Percentiles rank a stretch among this genome's conserved stretches.
These are phyloP conservation scores for Phlyctochytrium bullatum DNA, from an alignment of 192 early-diverging fungal species.

Conservation along the genomic window DNA sequence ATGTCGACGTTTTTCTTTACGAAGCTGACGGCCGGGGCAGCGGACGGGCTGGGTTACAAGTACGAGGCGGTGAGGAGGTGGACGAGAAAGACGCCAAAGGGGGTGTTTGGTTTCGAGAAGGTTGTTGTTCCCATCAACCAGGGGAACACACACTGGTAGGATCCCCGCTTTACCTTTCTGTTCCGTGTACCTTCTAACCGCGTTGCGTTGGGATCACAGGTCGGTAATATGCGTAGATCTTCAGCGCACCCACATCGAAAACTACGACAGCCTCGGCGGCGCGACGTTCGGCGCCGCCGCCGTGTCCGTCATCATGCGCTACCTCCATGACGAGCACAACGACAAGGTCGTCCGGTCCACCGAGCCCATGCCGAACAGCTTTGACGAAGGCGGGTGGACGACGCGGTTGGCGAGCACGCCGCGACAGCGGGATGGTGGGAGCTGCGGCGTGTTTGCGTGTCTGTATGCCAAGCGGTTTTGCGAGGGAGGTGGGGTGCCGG, in stretches of 20 bases:
- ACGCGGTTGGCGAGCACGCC: slow-evolving; percentile 8
- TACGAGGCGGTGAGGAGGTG: slow-evolving; percentile 24
- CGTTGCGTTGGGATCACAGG: slow-evolving; percentile 10
- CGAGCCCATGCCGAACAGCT: neutral
- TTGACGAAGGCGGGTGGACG: neutral
- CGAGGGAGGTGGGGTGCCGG: slow-evolving; percentile 2
- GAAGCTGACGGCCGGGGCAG: slow-evolving; percentile 6
- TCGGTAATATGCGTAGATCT: slow-evolving; percentile 21
- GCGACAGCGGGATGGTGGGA: slow-evolving; percentile 28
- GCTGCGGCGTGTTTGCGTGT: slow-evolving; percentile 39
- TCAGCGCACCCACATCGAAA: neutral
- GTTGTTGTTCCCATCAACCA: slow-evolving; percentile 34
- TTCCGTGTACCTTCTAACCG: too few species aligned
- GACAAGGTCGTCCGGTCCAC: slow-evolving; percentile 14
- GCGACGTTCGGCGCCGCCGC: slow-evolving; percentile 5
- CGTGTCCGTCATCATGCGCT: slow-evolving; percentile 3
- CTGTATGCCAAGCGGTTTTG: slow-evolving; percentile 25
- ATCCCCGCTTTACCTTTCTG: too few species aligned
- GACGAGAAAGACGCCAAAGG: slow-evolving; percentile 20
- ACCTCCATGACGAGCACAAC: slow-evolving; percentile 20
- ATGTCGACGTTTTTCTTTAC: slow-evolving; percentile 35
- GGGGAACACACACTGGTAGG: slow-evolving; percentile 35
- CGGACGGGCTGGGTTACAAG: slow-evolving; percentile 11
- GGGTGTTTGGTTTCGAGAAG: slow-evolving; percentile 24
- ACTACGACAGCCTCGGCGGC: slow-evolving; percentile 24